Conservation (phyloP, 73 alveolate genomes). For the Durusdinium trenchii region DNA sequence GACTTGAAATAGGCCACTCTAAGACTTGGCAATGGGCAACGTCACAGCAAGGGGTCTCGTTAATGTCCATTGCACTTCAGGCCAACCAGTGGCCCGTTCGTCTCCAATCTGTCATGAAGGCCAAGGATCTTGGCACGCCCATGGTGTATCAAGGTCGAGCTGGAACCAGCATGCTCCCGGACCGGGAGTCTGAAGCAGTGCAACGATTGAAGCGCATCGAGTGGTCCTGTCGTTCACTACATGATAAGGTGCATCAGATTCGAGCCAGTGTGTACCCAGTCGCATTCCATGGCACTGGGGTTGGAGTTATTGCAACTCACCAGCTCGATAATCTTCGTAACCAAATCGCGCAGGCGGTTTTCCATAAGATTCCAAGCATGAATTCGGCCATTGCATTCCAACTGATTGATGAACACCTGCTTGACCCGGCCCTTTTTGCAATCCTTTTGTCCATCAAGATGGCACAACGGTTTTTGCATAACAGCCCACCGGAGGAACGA, state of each 20-base stretch:
- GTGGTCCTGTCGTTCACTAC: background rate
- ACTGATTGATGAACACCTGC: background rate
- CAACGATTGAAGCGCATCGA: background rate
- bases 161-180: background rate
- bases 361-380: background rate
- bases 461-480: background rate
- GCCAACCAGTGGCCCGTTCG: background rate
- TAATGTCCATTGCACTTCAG: background rate
- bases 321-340: background rate
- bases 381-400: background rate
- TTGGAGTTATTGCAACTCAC: background rate
- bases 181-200: background rate
- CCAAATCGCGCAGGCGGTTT: background rate
- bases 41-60: background rate
- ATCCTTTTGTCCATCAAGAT: background rate
- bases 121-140: background rate
- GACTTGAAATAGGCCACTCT: background rate
- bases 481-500: background rate
- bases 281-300: background rate
- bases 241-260: background rate
- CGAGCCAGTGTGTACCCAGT: background rate
- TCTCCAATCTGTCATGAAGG: background rate
- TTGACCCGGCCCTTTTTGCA: background rate
- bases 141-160: background rate
- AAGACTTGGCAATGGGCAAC: background rate